Conservation (phyloP, 352 stramenopile species). For the Aphanomyces invadans region DNA sequence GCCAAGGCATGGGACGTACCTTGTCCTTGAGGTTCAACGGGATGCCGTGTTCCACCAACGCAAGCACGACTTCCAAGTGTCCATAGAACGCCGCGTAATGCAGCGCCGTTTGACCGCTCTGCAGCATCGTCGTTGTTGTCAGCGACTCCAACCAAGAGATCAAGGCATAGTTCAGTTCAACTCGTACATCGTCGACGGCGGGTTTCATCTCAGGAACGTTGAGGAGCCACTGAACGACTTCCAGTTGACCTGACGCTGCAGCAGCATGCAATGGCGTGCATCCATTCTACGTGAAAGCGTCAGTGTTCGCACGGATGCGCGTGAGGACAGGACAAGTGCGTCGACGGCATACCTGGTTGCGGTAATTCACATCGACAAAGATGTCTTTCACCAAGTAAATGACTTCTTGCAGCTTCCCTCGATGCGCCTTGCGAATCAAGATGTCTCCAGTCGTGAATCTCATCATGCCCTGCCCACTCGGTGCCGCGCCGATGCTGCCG, state of each 20-base stretch:
- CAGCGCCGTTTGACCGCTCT: constrained; percentile 76
- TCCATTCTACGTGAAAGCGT: constrained; percentile 44
- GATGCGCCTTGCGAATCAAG: constrained; percentile 77
- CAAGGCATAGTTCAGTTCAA: no score
- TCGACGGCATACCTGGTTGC: constrained; percentile 53
- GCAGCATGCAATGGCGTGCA: constrained; percentile 72
- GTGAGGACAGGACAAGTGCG: neutral
- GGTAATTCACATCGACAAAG: constrained; percentile 77
- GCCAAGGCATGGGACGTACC: constrained; percentile 18
- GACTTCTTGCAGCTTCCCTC: constrained; percentile 74
- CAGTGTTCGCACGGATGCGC: neutral
- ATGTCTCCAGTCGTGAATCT: constrained; percentile 75
- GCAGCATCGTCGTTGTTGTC: neutral
- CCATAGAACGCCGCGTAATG: constrained; percentile 85
- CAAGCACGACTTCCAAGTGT: constrained; percentile 79
- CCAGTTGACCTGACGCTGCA: constrained; percentile 65
- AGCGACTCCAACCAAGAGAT: no score
- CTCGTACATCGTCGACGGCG: constrained; percentile 57
- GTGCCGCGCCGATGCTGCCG: neutral
- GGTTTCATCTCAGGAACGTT: constrained; percentile 48
- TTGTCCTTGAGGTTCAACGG: constrained; percentile 77
- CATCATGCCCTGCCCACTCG: neutral
- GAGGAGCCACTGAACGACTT: constrained; percentile 77
- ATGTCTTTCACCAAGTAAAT: constrained; percentile 65
- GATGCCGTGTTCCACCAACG: constrained; percentile 71